Conservation (phyloP, 83 land plant genomes). For the Picea mariana region DNA sequence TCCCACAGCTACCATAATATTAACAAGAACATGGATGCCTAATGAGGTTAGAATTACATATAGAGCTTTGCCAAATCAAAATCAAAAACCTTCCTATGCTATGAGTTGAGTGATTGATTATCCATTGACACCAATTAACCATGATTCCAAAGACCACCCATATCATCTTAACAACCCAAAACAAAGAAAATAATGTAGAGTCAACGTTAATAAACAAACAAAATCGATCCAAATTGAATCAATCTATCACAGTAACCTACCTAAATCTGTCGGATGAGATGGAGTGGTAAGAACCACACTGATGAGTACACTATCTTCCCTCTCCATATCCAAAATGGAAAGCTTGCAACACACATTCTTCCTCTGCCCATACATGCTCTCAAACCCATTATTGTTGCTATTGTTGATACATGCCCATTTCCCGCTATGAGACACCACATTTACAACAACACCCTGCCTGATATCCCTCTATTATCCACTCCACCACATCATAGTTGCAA, state of each 20-base stretch:
- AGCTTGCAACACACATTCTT: slow-evolving; percentile 14
- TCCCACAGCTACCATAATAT: no score
- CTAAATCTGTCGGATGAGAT: background rate
- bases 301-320: background rate
- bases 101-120: background rate
- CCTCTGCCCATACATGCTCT: background rate
- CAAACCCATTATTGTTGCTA: background rate
- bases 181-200: background rate
- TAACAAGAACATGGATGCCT: no score
- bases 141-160: background rate
- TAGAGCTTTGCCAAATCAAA: no score
- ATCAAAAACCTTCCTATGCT: background rate
- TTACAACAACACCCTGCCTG: background rate
- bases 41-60: no score
- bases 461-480: slow-evolving; percentile 9
- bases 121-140: background rate
- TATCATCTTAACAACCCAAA: background rate
- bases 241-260: background rate
- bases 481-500: background rate
- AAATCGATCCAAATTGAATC: background rate
- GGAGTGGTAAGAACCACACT: background rate
- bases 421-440: background rate
- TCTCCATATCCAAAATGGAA: slow-evolving; percentile 4
- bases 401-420: background rate
- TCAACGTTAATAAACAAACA: no score